These are phyloP conservation scores for Centrapalus pauciflorus DNA, from an alignment of 129 eudicot genomes.

Conservation along the genomic window DNA sequence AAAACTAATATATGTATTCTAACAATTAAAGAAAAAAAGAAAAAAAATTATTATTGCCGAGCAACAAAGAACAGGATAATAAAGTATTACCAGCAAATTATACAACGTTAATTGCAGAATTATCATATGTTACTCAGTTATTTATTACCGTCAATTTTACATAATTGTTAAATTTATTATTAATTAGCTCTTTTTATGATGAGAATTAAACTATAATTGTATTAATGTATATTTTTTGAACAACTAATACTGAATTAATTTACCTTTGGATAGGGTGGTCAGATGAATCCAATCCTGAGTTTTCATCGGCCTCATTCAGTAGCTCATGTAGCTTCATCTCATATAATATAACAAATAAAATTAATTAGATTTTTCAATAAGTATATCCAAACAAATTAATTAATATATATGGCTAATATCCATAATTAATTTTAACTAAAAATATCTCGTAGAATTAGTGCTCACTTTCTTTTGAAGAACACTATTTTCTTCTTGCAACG, in stretches of 20 bases:
- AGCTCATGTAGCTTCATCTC: slow-evolving; percentile 26
- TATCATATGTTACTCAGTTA: no score
- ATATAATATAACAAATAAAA: background rate
- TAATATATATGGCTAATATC: background rate
- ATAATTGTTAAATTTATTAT: no score
- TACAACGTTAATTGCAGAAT: no score
- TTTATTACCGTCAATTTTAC: no score
- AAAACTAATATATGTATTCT: no score
- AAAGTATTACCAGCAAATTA: no score
- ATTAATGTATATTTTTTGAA: background rate
- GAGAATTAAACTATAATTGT: no score
- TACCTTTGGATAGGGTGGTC: slow-evolving; percentile 27
- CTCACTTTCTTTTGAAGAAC: slow-evolving; percentile 33
- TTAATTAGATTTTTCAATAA: background rate
- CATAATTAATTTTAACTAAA: background rate
- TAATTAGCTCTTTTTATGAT: no score
- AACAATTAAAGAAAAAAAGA: no score
- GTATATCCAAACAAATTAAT: background rate
- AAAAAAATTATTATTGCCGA: no score
- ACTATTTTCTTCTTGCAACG: slow-evolving; percentile 35
- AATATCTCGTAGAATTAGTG: slow-evolving; percentile 4
- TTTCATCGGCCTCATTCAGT: slow-evolving; percentile 24
- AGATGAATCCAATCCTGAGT: slow-evolving; percentile 30
- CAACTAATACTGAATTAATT: background rate
- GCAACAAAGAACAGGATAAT: no score